Evolutionary conservation across 2,329 filamentous ascomycete species (phyloP), one percentile per base, ranked within the genome.

Genomic region (Pseudogymnoascus sp.): DNA sequence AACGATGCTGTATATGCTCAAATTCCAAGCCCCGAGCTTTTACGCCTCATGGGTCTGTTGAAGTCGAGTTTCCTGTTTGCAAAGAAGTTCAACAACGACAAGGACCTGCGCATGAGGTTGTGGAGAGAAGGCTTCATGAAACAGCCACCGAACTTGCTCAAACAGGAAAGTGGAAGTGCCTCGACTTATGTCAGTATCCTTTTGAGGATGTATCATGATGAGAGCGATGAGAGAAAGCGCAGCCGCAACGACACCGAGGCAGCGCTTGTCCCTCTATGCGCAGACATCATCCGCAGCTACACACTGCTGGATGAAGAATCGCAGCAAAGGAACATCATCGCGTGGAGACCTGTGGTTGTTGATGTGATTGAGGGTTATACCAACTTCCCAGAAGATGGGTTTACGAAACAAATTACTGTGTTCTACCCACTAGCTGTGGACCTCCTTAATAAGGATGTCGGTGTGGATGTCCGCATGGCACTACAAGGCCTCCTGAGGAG

Each of bases 51-150:
- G 96, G 86, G 85, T 1, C 82, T 99, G 1, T 82, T 99, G 31
- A 99, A 99, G 78, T 95, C 96, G 73, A 95, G 89, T 28, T 99
- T 96, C 77, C 87, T 96, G 65, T 99, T 99, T 70, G 95, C 96
- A 50, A 93, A 96, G 72, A 90, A 89, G 70, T 99, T 99, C 82
- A 99, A 99, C 75, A 91, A 92, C 67, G 93, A 99, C 77, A 96
- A 96, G 76, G 95, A 98, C 68, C 81, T 99, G 38, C 87, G 95
- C 53, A 96, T 96, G 83, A 86, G 91, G 16, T 82, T 99, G 16
- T 99, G 96, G 91, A 84, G 92, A 60, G 95, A 99, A 75, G 95
- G 96, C 0, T 99, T 99, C 81, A 99, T 99, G 95, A 96, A 96
- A 78, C 95, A 99, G 74, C 93, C 95, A 14, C 95, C 95, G 2